phyloP scores from a whole-genome alignment of 805 yeast species.

The Lachancea cidri region DNA sequence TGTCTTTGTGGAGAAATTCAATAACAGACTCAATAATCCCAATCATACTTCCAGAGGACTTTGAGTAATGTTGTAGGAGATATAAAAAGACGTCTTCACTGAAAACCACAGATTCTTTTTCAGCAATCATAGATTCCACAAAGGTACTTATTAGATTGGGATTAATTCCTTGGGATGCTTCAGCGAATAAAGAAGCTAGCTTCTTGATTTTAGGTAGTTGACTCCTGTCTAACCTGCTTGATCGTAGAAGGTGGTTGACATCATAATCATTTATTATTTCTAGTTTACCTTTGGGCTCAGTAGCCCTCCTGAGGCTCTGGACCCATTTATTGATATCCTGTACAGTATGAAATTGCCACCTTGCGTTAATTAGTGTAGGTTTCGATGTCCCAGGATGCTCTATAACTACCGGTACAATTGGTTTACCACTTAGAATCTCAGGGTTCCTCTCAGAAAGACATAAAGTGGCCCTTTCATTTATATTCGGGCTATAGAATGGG shows the following conservation, averaged over 20 bases:
- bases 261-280: slow-evolving; percentile 6
- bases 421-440: slow-evolving; percentile 17
- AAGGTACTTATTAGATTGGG: slow-evolving; percentile 4
- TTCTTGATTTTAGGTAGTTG: slow-evolving; percentile 10
- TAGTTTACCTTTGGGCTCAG: not conserved
- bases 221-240: slow-evolving; percentile 12
- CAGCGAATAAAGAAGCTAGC: slow-evolving; percentile 11
- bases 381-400: slow-evolving; percentile 5
- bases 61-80: slow-evolving; percentile 20
- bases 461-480: slow-evolving; percentile 20
- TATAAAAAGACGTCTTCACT: slow-evolving; percentile 32
- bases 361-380: slow-evolving; percentile 9
- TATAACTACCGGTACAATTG: slow-evolving; percentile 16
- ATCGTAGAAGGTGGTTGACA: slow-evolving; percentile 7
- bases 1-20: slow-evolving; percentile 15
- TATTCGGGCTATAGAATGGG: slow-evolving; percentile 25
- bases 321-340: slow-evolving; percentile 21
- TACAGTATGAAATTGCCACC: slow-evolving; percentile 14
- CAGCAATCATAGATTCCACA: slow-evolving; percentile 2
- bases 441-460: slow-evolving; percentile 20
- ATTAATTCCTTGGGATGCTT: slow-evolving; percentile 9
- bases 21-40: slow-evolving; percentile 16
- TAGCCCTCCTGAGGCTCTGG: slow-evolving; percentile 4
- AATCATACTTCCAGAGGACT: slow-evolving; percentile 10
- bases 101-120: slow-evolving; percentile 20